A percentile compares a stretch with the other conserved stretches of the same genome.
These are phyloP conservation scores for Homolaphlyctis polyrhiza DNA, from an alignment of 371 early-diverging fungal genomes.

Conservation along the genomic window DNA sequence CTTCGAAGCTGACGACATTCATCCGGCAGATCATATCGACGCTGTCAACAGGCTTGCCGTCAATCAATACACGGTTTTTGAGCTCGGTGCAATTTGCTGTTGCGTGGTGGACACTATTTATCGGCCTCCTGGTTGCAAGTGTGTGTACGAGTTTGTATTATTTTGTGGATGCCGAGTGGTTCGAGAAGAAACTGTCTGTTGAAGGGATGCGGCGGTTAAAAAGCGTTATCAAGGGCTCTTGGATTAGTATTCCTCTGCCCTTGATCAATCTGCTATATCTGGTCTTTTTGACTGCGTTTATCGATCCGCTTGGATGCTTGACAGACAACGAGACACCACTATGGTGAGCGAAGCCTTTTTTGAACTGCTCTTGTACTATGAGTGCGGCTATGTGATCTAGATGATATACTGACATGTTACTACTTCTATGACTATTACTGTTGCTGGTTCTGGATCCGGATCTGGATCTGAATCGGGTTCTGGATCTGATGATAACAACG, in stretches of 20 bases:
- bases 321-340: slow-evolving; percentile 14
- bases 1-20: not conserved
- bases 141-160: slow-evolving; percentile 2
- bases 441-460: no score
- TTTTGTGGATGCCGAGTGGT: not conserved
- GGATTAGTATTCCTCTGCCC: slow-evolving; percentile 21
- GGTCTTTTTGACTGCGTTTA: slow-evolving; percentile 20
- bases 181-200: not conserved
- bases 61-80: slow-evolving; percentile 11
- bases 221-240: slow-evolving; percentile 10
- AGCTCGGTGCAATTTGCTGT: slow-evolving; percentile 24
- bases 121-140: slow-evolving; percentile 11
- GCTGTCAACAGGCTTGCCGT: slow-evolving; percentile 20
- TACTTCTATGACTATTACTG: no score
- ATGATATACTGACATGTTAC: no score
- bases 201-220: not conserved
- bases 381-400: no score
- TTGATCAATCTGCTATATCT: slow-evolving; percentile 22
- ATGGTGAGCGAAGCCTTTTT: no score
- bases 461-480: no score
- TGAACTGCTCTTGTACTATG: no score
- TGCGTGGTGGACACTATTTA: slow-evolving; percentile 23
- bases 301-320: slow-evolving; percentile 28
- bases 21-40: slow-evolving; percentile 5
- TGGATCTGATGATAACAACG: no score